phyloP scores from a whole-genome alignment of 2,329 filamentous ascomycete species.

The Arthrobotrys conoides region DNA sequence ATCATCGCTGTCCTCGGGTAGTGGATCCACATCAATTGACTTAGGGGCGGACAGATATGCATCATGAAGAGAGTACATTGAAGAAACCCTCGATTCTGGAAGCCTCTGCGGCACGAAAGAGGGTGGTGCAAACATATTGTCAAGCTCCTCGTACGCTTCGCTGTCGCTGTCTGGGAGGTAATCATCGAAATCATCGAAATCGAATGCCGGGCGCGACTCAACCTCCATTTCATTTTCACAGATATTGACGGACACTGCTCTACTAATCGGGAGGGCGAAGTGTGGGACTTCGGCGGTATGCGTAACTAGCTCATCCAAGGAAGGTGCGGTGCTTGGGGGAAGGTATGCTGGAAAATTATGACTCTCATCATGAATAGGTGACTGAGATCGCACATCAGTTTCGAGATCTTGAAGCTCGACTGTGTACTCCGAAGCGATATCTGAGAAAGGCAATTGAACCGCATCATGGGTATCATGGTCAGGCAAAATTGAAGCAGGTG shows the following conservation, averaged over 20 bases:
- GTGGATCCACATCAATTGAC: not conserved
- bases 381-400: not conserved
- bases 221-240: slow-evolving; percentile 42
- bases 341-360: not conserved
- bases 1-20: slow-evolving; percentile 25
- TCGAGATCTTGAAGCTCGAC: too few relatives aligned
- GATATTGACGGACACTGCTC: slow-evolving; percentile 14
- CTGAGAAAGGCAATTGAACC: slow-evolving; percentile 19
- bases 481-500: not conserved
- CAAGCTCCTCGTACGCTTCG: slow-evolving; percentile 39
- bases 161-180: slow-evolving; percentile 39
- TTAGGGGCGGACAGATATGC: slow-evolving; percentile 2
- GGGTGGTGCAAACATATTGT: slow-evolving; percentile 54
- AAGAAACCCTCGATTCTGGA: slow-evolving; percentile 50
- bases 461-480: not conserved
- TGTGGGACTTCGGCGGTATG: not conserved
- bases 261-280: slow-evolving; percentile 27
- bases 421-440: slow-evolving; percentile 4
- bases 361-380: not conserved
- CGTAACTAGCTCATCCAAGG: slow-evolving; percentile 8
- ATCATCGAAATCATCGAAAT: slow-evolving; percentile 55
- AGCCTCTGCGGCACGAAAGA: not conserved
- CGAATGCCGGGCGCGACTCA: slow-evolving; percentile 43
- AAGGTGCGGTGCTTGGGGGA: slow-evolving; percentile 28
- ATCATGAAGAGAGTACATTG: slow-evolving; percentile 47